Conservation (phyloP, 768 basidiomycete genomes). For the Tylopilus sp. region DNA sequence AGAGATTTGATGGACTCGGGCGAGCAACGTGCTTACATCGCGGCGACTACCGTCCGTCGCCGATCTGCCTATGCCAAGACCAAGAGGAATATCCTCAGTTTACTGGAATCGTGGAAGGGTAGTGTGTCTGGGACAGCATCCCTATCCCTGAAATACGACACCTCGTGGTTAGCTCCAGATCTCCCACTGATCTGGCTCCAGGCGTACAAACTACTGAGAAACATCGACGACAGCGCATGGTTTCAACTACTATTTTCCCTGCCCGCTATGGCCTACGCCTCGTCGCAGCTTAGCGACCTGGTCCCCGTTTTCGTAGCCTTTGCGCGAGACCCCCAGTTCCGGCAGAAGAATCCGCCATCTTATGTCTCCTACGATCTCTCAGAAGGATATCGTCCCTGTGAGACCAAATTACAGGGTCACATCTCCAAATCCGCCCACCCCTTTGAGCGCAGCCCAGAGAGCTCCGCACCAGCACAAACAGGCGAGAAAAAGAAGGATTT, state of each 20-base stretch:
- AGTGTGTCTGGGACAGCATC: background rate
- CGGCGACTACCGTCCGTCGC: slow-evolving; percentile 3
- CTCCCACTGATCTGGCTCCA: slow-evolving; percentile 25
- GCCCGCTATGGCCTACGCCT: slow-evolving; percentile 30
- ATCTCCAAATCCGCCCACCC: background rate
- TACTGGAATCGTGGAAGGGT: slow-evolving; percentile 10
- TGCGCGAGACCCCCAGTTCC: slow-evolving; percentile 6
- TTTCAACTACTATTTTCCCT: slow-evolving; percentile 30
- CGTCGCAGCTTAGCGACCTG: slow-evolving; percentile 7
- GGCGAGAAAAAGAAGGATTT: background rate
- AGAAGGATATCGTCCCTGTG: slow-evolving; percentile 5
- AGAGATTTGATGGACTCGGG: slow-evolving; percentile 4
- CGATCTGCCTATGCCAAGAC: background rate
- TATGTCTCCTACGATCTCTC: slow-evolving; percentile 10
- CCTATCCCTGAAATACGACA: slow-evolving; percentile 21
- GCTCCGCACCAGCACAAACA: background rate
- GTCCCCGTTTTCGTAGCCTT: slow-evolving; percentile 33
- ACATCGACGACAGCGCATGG: slow-evolving; percentile 2
- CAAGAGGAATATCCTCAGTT: background rate
- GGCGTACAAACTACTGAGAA: slow-evolving; percentile 25
- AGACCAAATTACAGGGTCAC: background rate
- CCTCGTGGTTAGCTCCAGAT: slow-evolving; percentile 24
- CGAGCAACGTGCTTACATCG: slow-evolving; percentile 13
- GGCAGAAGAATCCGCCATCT: slow-evolving; percentile 10
- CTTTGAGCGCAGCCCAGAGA: slow-evolving; percentile 16